Evolutionary conservation across 2,329 filamentous ascomycete species (phyloP).

Genomic region (Parasarocladium wereldwijsianum): DNA sequence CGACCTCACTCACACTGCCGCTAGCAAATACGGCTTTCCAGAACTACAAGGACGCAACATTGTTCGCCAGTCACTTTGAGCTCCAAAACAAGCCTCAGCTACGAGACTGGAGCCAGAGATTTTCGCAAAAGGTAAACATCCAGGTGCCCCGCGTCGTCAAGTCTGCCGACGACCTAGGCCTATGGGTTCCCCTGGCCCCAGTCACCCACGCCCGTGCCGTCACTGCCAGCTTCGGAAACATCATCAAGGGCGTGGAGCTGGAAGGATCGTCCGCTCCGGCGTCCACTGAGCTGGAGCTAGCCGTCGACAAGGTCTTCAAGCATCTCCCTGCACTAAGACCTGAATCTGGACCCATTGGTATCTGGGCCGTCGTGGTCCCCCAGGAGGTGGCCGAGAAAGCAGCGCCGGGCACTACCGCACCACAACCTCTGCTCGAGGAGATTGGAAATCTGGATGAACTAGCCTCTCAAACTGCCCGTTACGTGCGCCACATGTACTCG

Average conservation of each 20-base stretch:
- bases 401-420: not conserved
- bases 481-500: conserved; percentile 20
- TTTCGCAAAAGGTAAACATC: conserved; percentile 21
- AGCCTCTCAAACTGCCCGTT: conserved; percentile 11
- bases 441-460: conserved; percentile 8
- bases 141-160: conserved; percentile 9
- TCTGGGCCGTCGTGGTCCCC: conserved; percentile 58
- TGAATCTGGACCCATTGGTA: conserved; percentile 36
- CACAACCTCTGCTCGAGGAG: not conserved
- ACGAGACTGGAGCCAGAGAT: conserved; percentile 16
- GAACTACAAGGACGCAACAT: conserved; percentile 47
- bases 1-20: conserved; percentile 37
- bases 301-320: conserved; percentile 44
- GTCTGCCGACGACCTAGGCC: conserved; percentile 11
- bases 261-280: conserved; percentile 38
- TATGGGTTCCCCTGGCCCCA: conserved; percentile 39
- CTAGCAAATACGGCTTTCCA: conserved; percentile 68
- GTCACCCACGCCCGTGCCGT: conserved; percentile 50
- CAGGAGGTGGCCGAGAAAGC: not conserved
- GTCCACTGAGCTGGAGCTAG: conserved; percentile 54
- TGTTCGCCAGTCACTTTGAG: conserved; percentile 25
- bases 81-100: conserved; percentile 9
- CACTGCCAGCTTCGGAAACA: conserved; percentile 59
- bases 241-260: conserved; percentile 49
- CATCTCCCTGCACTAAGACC: conserved; percentile 12